Evolutionary conservation across 352 stramenopile genomes (phyloP), one percentile per base, ranked within the genome.

Genomic region (Phytopythium delawarense): DNA sequence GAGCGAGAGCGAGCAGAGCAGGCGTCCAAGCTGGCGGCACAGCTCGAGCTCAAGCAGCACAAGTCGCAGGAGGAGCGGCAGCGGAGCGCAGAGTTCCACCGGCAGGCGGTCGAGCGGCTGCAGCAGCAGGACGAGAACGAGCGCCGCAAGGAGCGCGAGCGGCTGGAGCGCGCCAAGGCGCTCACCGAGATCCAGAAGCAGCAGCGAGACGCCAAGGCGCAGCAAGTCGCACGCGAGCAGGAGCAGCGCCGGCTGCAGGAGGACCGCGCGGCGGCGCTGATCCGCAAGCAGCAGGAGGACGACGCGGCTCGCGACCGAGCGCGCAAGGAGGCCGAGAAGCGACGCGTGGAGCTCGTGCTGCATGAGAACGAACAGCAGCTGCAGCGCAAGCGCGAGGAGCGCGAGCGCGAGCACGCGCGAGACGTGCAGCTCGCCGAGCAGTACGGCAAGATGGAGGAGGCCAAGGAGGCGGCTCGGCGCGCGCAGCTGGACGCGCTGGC

Each of bases 361-460:
- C 61, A 70, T 2, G 81, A 93, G 46, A 93, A 93, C 59, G 71
- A 88, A 65, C 67, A 65, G 23, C 78, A 89, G 28, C 59, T 91
- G n/a, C 64, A 72, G 39, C 71, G 72, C 49, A 94, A 94, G 64
- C 71, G 80, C 13, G 67, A 75, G 15, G 67, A 75, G 11, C 79
- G 81, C 59, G 71, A 74, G 28, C 67, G 62, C 7, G 85, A 94
- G 25, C 79, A 72, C 7, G 82, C 76, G 63, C 57, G 84, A 4
- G 85, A 94, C 34, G 48, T 87, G 37, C 87, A 89, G 59, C 66
- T 94, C 20, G 80, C 81, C 5, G 70, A 76, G 28, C 75, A 94
- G 50, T 92, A 94, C 68, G 74, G 88, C 32, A 59, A 71, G 7
- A 89, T 90, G 79, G 85, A 94, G 69, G 68, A 88, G 32, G 70